Evolutionary conservation across 352 stramenopile species (phyloP), one percentile per base, ranked within the genome.

Genomic region (Globisporangium cederbergense): DNA sequence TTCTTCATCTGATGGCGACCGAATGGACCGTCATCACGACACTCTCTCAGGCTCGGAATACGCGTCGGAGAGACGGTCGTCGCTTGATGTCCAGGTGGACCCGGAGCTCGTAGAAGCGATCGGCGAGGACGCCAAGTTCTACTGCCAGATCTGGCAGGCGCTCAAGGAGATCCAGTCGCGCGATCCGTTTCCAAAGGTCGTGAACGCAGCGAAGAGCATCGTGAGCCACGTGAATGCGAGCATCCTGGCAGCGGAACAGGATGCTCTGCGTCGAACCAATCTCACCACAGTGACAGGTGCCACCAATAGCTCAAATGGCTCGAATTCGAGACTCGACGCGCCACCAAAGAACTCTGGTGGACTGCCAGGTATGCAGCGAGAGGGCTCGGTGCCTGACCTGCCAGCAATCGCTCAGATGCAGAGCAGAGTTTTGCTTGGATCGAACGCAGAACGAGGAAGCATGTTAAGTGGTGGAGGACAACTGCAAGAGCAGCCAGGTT

Each of bases 151-250:
- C 38, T 98, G 92, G 93, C 76, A 87, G 38, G 71, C 73, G 43
- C 68, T 98, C 22, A 86, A 92, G 56, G 77, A 82, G 40, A 78
- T 97, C 45, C 89, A 97, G 66, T 86, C 91, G 4, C 77, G 75
- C 40, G 94, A 98, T 62, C 82, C 91, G 7, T 96, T 97, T 63
- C 88, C 89, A 13, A 68, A 77, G 68, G 95, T 79, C 36, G 78
- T 68, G 22, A 78, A 67, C 65, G 84, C 62, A 56, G 89, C 72
- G 67, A 90, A 90, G 68, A 64, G 73, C 36, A 80, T 91, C 38
- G 78, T 91, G 2, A 84, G 81, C 42, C 78, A 78, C 25, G 79
- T 91, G 28, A 88, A 90, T 28, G 75, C 75, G 47, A 76, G 72
- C 34, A 76, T 88, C 18, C 67, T 91, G 42, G 75, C 80, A 58